Conservation (phyloP, 805 yeast species). For the Spathaspora boniae region DNA sequence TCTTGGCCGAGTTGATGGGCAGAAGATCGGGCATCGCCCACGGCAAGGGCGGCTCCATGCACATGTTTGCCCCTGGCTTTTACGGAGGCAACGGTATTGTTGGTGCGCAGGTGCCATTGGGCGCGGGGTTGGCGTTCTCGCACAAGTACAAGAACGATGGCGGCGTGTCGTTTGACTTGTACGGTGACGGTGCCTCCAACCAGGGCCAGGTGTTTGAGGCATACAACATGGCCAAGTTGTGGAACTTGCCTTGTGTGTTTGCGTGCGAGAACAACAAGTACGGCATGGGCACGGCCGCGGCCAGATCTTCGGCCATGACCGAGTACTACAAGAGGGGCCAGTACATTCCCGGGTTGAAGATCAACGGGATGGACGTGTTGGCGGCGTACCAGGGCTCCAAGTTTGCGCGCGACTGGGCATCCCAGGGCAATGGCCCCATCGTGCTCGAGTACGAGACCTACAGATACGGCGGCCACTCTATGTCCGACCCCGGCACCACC, state of each 20-base stretch:
- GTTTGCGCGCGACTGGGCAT: conserved; percentile 95
- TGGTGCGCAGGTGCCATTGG: conserved; percentile 98
- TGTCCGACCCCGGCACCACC: conserved; percentile 99
- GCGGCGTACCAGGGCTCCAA: conserved; percentile 95
- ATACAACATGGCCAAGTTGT: conserved; percentile 97
- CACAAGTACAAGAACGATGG: conserved; percentile 85
- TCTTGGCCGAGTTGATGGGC: conserved; percentile 96
- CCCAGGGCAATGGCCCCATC: conserved; percentile 91
- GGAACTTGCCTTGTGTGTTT: conserved; percentile 92
- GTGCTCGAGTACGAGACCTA: conserved; percentile 97
- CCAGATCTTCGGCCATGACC: conserved; percentile 94
- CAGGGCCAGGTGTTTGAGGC: conserved; percentile 99
- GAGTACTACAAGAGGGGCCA: conserved; percentile 99
- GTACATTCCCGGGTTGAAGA: conserved; percentile 97
- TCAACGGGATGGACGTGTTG: conserved; percentile 97
- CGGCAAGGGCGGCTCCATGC: conserved; percentile 99
- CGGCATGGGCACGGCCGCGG: conserved; percentile 99
- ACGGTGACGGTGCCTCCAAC: conserved; percentile 99
- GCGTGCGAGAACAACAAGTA: conserved; percentile 99
- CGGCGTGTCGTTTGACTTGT: conserved; percentile 80
- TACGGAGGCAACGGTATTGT: conserved; percentile 99
- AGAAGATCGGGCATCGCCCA: conserved; percentile 89
- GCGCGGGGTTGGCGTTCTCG: conserved; percentile 98
- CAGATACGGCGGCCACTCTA: conserved; percentile 99
- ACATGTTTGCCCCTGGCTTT: conserved; percentile 92